Base-by-base conservation (phyloP, 1,139 yeast genomes). In the Taphrina sp. region DNA sequence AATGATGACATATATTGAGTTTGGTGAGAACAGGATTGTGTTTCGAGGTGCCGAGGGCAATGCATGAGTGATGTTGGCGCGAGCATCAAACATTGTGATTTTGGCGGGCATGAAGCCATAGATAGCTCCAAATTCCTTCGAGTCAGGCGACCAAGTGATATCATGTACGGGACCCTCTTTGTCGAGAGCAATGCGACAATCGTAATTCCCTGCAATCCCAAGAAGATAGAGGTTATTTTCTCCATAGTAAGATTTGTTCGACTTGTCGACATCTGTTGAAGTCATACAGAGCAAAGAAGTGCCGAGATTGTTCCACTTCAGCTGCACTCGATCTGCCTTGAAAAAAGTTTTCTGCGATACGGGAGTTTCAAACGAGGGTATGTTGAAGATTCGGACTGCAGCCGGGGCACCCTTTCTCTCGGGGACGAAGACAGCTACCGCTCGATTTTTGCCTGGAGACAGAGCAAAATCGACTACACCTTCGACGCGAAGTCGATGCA, bases 161-260 rank as follows among this genome's bases (percentile, higher is more conserved):
- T 92, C 98, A 72, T 94, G 96, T 64, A 94, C 89, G 44, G 98
- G 97, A 24, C 98, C 98, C 66, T 88, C 95, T 66, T 86, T 83
- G 61, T 85, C 88, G 65, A 94, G 80, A 59, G 82, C 80, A 64
- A 94, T 90, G 66, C 96, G 78, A 44, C 92, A 86, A 66, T 92
- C 95, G 67, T 87, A 89, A 37, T 92, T 80, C 7, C 96, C 97
- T 20, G 95, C 89, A 65, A 90, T 85, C 56, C 96, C 96, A 63
- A 94, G 77, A 60, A 94, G 73, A 68, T 90, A 94, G 64, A 94
- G 76, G 62, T 92, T 89, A 56, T 95, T 87, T 74, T 94, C 97
- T 61, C 99, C 99, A 68, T 94, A 94, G 73, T 94, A 94, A 1
- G 95, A 85, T 74, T 92, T 83, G 70, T 95, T 95, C 23, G 95